Evolutionary conservation across 805 yeast genomes (phyloP).

Genomic region (Ogataea ramenticola): DNA sequence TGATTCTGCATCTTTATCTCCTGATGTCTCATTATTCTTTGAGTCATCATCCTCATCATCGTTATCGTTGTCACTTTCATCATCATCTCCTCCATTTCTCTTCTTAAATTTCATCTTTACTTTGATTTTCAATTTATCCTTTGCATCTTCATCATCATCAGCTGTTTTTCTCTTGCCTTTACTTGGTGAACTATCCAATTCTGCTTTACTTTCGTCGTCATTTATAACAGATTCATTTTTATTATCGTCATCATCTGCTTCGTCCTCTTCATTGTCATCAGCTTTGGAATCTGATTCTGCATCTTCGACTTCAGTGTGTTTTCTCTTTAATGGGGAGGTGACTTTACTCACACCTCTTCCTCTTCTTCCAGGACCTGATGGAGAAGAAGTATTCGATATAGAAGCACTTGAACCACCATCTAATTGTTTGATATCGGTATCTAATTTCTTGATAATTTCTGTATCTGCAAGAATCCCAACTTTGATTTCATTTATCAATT

Average conservation of each 20-base stretch:
- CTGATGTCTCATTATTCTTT: background rate
- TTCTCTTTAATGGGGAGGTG: background rate
- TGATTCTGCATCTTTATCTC: slow-evolving; percentile 2
- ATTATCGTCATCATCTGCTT: background rate
- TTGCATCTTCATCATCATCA: slow-evolving; percentile 2
- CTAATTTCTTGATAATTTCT: slow-evolving; percentile 16
- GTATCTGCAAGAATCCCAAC: slow-evolving; percentile 21
- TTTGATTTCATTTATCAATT: slow-evolving; percentile 31
- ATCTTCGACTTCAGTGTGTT: slow-evolving; percentile 1
- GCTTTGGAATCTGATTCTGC: background rate
- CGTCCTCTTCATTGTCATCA: slow-evolving; percentile 12
- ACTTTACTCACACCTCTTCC: slow-evolving; percentile 4
- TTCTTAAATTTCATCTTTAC: slow-evolving; percentile 4
- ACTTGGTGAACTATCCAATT: background rate
- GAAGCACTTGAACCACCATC: background rate
- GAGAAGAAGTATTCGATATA: background rate
- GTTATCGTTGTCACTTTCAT: background rate
- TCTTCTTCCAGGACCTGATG: slow-evolving; percentile 4
- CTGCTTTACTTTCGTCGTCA: slow-evolving; percentile 2
- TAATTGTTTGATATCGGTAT: slow-evolving; percentile 5
- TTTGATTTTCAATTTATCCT: background rate
- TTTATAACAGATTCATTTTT: no score
- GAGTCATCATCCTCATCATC: slow-evolving; percentile 1
- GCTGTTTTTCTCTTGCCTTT: background rate
- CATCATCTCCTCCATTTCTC: background rate